Base-by-base conservation (phyloP, 1,139 yeast species). In the Magnusiomyces paraingens region DNA sequence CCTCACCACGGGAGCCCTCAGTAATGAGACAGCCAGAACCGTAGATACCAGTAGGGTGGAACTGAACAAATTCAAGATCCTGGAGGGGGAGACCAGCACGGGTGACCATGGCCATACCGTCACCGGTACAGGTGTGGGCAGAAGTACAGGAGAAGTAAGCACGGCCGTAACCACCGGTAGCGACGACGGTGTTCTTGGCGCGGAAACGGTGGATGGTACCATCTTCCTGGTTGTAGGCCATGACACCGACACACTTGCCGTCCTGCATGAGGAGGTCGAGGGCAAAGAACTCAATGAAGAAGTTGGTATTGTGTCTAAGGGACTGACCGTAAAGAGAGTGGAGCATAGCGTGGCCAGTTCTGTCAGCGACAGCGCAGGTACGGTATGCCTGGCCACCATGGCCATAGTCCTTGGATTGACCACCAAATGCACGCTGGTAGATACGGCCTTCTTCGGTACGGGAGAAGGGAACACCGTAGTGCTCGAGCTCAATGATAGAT, bases 1-100 rank as follows among this genome's bases (percentile, higher is more conserved):
- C 99, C 79, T 93, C 99, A 81, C 99, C 99, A 79, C 99, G 87
- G 62, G 97, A 95, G 76, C 99, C 99, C 76, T 93, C 99, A 58
- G 99, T 93, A 71, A 93, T 93, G 77, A 93, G 78, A 79, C 98
- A 93, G 61, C 99, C 99, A 50, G 98, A 90, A 58, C 99, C 99
- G 73, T 93, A 93, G 72, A 93, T 93, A 81, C 99, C 99, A 43
- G 98, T 90, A 59, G 99, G 99, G 75, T 93, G 99, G 91, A 93
- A 93, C 77, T 93, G 99, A 59, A 93, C 93, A 69, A 93, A 93
- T 76, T 93, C 99, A 76, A 91, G 78, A 76, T 93, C 99, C 77
- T 93, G 96, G 69, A 91, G 80, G 56, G 99, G 99, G 73, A 91
- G 83, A 58, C 99, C 99, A 56, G 99, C 99, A 76, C 99, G 85